Conservation (phyloP, 169 alveolate genomes). For the Ichthyophthirius multifiliis region DNA sequence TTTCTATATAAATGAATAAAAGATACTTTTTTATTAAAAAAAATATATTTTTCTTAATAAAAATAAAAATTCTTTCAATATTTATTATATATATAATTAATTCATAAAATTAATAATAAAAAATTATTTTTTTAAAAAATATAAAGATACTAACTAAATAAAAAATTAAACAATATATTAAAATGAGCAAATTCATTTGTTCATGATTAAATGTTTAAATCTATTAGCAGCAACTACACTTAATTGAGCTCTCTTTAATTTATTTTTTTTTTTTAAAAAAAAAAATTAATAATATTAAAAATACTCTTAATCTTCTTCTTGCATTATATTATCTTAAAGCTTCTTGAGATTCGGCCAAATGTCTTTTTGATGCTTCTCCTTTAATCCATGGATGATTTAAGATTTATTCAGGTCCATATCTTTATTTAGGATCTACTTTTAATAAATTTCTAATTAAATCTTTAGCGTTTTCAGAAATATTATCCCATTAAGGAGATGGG, state of each 20-base stretch:
- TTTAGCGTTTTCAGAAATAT: slow-evolving; percentile 76
- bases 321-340: slow-evolving; percentile 32
- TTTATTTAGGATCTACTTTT: slow-evolving; percentile 24
- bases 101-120: too few relatives aligned
- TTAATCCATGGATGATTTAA: slow-evolving; percentile 42
- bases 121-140: too few relatives aligned
- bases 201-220: slow-evolving; percentile 3
- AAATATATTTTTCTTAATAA: too few relatives aligned
- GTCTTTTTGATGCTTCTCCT: slow-evolving; percentile 25
- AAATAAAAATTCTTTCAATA: too few relatives aligned
- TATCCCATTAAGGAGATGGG: slow-evolving; percentile 84
- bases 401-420: slow-evolving; percentile 38
- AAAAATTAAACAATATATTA: too few relatives aligned
- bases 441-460: slow-evolving; percentile 63
- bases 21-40: too few relatives aligned
- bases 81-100: too few relatives aligned
- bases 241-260: slow-evolving; percentile 20
- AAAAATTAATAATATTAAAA: not conserved
- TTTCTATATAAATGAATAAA: too few relatives aligned
- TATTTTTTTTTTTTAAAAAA: not conserved
- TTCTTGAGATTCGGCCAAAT: slow-evolving; percentile 26
- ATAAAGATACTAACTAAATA: too few relatives aligned
- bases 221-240: slow-evolving; percentile 26
- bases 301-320: slow-evolving; percentile 37
- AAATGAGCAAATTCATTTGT: not conserved